A percentile compares a stretch with the other conserved stretches of the same genome.
phyloP scores from a whole-genome alignment of 2,329 filamentous ascomycete genomes.

The Calonectria fujianensis region DNA sequence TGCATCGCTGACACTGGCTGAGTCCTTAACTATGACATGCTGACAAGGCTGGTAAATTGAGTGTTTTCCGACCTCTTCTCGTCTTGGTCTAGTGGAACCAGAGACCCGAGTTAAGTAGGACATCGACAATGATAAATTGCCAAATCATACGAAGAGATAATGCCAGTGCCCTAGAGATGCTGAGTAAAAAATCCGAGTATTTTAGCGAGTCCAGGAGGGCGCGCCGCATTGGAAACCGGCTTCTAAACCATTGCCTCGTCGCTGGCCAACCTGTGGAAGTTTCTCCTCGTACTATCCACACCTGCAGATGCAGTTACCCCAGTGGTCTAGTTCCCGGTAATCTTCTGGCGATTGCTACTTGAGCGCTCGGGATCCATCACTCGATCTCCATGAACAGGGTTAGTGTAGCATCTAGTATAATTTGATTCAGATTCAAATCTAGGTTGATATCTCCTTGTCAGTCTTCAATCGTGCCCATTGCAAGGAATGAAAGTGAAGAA shows the following conservation, averaged over 20 bases:
- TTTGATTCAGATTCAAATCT: background rate
- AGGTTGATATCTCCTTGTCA: background rate
- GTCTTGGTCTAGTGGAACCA: no score
- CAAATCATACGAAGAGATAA: no score
- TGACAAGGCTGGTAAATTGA: no score
- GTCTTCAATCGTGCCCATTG: background rate
- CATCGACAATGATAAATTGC: no score
- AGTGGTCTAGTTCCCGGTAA: background rate
- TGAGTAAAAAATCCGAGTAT: no score
- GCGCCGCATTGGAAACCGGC: background rate
- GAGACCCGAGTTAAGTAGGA: no score
- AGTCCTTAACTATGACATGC: no score
- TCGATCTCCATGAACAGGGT: background rate
- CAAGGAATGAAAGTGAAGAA: background rate
- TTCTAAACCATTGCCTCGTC: background rate
- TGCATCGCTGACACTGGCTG: no score
- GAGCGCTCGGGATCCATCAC: background rate
- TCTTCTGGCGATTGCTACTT: background rate
- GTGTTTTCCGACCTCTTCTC: no score
- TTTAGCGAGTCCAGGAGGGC: background rate
- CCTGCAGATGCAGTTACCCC: background rate
- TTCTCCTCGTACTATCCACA: background rate
- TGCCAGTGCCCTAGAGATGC: no score
- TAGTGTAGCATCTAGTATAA: background rate
- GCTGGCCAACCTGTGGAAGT: background rate